Percentiles rank a stretch among this genome's conserved stretches.
phyloP scores from a whole-genome alignment of 306 rosid genomes.

The Sophora flavescens region DNA sequence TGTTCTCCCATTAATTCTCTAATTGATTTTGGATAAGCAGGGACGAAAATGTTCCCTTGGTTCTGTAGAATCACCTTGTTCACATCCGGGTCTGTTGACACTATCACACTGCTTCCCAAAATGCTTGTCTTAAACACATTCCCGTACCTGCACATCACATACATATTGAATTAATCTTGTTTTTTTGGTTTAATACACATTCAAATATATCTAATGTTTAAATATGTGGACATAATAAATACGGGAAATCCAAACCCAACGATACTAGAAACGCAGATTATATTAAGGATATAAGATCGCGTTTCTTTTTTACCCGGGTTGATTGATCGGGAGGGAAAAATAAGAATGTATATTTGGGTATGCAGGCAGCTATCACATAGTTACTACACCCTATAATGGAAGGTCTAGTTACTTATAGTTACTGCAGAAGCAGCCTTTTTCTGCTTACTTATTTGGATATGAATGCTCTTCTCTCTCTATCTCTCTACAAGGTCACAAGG shows the following conservation, averaged over 20 bases:
- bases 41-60: constrained; percentile 73
- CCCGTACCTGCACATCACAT: constrained; percentile 66
- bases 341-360: no score
- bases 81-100: constrained; percentile 86
- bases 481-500: neutral
- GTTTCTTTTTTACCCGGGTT: no score
- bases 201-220: no score
- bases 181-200: no score
- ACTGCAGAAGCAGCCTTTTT: constrained; percentile 44
- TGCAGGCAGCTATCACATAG: neutral
- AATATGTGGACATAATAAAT: no score
- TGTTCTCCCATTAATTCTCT: constrained; percentile 75
- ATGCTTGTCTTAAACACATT: constrained; percentile 82
- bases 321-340: no score
- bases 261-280: no score
- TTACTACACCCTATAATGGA: neutral
- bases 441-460: constrained; percentile 37
- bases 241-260: no score
- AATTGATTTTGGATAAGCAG: constrained; percentile 95
- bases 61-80: constrained; percentile 79
- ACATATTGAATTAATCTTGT: no score
- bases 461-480: neutral
- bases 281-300: no score
- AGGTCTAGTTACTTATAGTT: constrained; percentile 30
- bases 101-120: constrained; percentile 80